These are phyloP conservation scores for Leishmania guyanensis DNA, from an alignment of 208 protist species.

Conservation along the genomic window DNA sequence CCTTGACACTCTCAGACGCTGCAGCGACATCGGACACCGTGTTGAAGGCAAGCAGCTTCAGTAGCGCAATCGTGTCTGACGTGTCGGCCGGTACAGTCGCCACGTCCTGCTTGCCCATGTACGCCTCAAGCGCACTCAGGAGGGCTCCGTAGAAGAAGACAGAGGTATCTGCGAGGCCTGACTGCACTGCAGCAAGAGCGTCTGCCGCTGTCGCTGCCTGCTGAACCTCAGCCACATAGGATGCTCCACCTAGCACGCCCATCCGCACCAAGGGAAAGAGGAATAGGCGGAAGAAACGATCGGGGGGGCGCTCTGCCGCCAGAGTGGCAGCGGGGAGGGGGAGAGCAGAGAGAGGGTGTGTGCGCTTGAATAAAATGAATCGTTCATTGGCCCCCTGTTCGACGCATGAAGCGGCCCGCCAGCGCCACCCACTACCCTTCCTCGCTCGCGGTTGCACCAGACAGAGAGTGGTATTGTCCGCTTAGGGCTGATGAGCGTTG, in stretches of 20 bases:
- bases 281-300: conserved; percentile 5
- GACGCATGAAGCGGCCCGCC: no score
- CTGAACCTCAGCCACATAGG: conserved; percentile 16
- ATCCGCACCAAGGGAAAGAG: background rate
- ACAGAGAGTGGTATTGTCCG: background rate
- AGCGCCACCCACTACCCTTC: background rate
- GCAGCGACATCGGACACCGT: conserved; percentile 10
- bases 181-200: conserved; percentile 13
- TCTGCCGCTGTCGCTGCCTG: conserved; percentile 12
- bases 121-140: conserved; percentile 22
- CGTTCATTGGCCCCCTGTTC: no score
- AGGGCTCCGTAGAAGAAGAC: conserved; percentile 62
- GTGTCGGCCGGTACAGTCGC: background rate
- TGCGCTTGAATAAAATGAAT: background rate
- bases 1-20: conserved; percentile 8
- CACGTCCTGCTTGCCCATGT: background rate
- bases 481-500: background rate
- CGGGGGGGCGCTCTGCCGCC: background rate
- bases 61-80: conserved; percentile 11
- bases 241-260: background rate
- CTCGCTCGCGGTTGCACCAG: background rate
- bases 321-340: background rate
- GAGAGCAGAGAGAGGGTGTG: background rate
- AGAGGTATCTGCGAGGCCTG: conserved; percentile 31
- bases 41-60: conserved; percentile 26